Evolutionary conservation across 495 filamentous ascomycete species (phyloP), one percentile per base, ranked within the genome.

Genomic region (Penicillium mononematosum): DNA sequence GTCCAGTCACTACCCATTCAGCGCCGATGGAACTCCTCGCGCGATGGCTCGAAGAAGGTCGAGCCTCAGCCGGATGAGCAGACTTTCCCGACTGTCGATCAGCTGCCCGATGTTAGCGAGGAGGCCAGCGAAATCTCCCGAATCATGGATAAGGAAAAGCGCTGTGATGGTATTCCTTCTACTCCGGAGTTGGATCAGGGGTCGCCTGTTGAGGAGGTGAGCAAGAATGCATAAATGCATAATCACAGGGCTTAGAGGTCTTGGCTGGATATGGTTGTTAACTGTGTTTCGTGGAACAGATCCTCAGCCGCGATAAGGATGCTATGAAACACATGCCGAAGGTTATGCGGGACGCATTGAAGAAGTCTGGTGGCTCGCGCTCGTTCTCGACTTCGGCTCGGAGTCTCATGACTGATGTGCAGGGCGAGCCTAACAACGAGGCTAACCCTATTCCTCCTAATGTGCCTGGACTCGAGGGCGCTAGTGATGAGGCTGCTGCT

Each of bases 101-200:
- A 71, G n/a, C 66, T 84, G 50, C 83, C 80, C 34, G 76, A 83
- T 71, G 81, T 86, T 27, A 86, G 80, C 58, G 82, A 89, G 66
- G 85, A 89, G 60, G 86, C 86, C 20, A 80, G 81, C 42, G 78
- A 80, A 56, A 76, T 80, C 27, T 76, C 74, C 10, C 74, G 78
- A 43, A 79, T 85, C 29, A 85, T 77, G 58, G 45, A 60, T 41
- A 70, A 70, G 51, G 69, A 74, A 32, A 76, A 75, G 64, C 71
- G 69, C 47, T 79, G 73, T 53, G 75, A 78, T 53, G 72, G 68
- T 45, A 58, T 64, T 25, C 67, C 72, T 27, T 78, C 86, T 38
- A 75, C 75, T 54, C 86, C 85, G 8, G 85, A 89, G 56, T 60
- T 88, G 45, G 78, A 83, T 45, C 85, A 88, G 64, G 85, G 87